Percentiles rank a stretch among this genome's conserved stretches.
Conservation (phyloP, 2,329 filamentous ascomycete species). For the Sclerotiophoma versabilis region DNA sequence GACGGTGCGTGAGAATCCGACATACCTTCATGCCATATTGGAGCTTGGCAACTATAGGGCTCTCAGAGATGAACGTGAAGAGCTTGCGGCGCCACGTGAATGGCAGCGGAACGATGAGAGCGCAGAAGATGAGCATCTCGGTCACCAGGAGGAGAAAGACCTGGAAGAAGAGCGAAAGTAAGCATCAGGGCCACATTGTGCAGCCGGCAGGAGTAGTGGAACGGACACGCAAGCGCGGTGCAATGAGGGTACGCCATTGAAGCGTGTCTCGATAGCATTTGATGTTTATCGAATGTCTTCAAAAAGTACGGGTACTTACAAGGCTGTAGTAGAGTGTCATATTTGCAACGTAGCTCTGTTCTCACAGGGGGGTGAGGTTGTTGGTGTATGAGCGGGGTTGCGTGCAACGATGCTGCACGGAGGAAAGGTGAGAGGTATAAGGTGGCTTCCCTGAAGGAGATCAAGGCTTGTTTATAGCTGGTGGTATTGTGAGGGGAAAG, state of each 20-base stretch:
- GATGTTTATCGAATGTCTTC: not conserved
- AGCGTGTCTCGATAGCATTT: not conserved
- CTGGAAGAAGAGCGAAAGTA: conserved; percentile 55
- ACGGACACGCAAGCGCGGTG: conserved; percentile 15
- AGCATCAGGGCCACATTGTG: conserved; percentile 33
- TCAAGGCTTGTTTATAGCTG: conserved; percentile 13
- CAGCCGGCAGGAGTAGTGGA: not conserved
- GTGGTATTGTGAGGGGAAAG: conserved; percentile 18
- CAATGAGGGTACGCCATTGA: conserved; percentile 13
- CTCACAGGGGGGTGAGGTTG: conserved; percentile 21
- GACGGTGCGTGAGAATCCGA: not conserved
- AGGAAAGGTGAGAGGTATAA: not conserved
- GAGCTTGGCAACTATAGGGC: conserved; percentile 82
- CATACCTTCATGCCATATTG: conserved; percentile 92
- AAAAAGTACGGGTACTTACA: conserved; percentile 52
- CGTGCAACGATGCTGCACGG: conserved; percentile 32
- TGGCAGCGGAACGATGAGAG: conserved; percentile 84
- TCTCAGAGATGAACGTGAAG: conserved; percentile 96
- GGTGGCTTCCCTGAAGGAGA: conserved; percentile 11
- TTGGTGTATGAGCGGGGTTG: conserved; percentile 10
- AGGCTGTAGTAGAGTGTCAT: conserved; percentile 76
- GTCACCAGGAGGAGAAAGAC: conserved; percentile 83
- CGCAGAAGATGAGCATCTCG: conserved; percentile 83
- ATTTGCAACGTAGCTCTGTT: conserved; percentile 50
- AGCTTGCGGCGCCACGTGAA: conserved; percentile 85